Conservation (phyloP, 225 moss, liverwort and hornwort genomes). For the Neckera pumila region DNA sequence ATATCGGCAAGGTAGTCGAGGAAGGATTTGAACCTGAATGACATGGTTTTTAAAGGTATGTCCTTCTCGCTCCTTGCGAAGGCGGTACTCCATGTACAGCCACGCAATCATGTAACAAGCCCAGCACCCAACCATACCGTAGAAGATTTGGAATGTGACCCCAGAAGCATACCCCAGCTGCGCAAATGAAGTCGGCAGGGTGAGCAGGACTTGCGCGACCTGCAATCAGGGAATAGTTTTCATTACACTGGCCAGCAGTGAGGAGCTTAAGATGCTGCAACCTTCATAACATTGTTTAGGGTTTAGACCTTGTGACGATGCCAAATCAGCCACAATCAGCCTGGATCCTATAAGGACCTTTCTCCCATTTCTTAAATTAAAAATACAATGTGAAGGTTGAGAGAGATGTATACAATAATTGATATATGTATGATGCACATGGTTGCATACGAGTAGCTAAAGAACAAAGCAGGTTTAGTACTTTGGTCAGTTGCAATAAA, state of each 20-base stretch:
- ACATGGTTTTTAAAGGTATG: conserved; percentile 44
- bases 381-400: neutral
- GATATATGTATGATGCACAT: neutral
- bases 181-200: conserved; percentile 54
- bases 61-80: conserved; percentile 7
- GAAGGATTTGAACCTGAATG: conserved; percentile 20
- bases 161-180: conserved; percentile 47
- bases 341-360: neutral
- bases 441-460: neutral
- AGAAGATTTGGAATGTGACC: conserved; percentile 32
- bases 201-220: conserved; percentile 66
- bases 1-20: neutral
- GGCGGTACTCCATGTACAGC: conserved; percentile 21
- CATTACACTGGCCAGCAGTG: neutral
- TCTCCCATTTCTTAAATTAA: neutral
- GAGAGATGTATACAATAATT: neutral
- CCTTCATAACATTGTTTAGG: neutral
- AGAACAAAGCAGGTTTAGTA: neutral
- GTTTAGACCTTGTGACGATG: neutral
- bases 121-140: conserved; percentile 31
- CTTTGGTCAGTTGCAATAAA: neutral
- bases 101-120: conserved; percentile 31
- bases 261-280: neutral
- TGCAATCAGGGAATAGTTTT: neutral
- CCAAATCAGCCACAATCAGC: neutral